These are phyloP conservation scores for Rhizopus delemar DNA, from an alignment of 371 early-diverging fungal genomes.

Conservation along the genomic window DNA sequence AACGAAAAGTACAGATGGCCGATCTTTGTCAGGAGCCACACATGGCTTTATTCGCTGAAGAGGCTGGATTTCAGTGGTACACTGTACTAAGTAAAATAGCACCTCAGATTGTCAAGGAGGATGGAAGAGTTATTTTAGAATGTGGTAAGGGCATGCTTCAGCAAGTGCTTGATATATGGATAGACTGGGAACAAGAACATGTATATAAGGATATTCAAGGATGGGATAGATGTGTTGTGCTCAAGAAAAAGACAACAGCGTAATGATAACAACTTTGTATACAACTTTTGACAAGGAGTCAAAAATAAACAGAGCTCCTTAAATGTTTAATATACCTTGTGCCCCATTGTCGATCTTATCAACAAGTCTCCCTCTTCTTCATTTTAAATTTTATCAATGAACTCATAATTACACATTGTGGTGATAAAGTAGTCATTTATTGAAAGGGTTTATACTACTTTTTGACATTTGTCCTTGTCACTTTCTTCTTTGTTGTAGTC, in stretches of 20 bases:
- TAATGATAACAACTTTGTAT: too few relatives aligned
- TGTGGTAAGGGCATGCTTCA: constrained; percentile 71
- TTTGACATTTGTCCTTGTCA: not conserved
- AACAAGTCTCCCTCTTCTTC: too few relatives aligned
- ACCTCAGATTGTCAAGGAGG: constrained; percentile 30
- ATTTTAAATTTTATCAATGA: too few relatives aligned
- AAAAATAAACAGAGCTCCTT: too few relatives aligned
- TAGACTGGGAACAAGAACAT: constrained; percentile 44
- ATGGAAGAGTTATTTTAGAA: constrained; percentile 61
- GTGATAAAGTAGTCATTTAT: not conserved
- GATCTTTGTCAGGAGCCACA: constrained; percentile 63
- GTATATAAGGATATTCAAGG: constrained; percentile 55
- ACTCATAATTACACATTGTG: too few relatives aligned
- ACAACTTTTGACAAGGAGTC: too few relatives aligned
- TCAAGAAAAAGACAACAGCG: constrained; percentile 17
- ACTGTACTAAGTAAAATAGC: constrained; percentile 48
- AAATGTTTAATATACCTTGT: too few relatives aligned
- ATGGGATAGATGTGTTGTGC: constrained; percentile 65
- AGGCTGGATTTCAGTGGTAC: constrained; percentile 70
- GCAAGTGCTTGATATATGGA: constrained; percentile 61
- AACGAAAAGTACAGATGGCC: constrained; percentile 33
- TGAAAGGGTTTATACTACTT: not conserved
- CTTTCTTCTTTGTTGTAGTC: not conserved
- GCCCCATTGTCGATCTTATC: too few relatives aligned
- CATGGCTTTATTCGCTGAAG: constrained; percentile 65